Base-by-base conservation (phyloP, 345 rosid species). In the Euphorbia lathyris region DNA sequence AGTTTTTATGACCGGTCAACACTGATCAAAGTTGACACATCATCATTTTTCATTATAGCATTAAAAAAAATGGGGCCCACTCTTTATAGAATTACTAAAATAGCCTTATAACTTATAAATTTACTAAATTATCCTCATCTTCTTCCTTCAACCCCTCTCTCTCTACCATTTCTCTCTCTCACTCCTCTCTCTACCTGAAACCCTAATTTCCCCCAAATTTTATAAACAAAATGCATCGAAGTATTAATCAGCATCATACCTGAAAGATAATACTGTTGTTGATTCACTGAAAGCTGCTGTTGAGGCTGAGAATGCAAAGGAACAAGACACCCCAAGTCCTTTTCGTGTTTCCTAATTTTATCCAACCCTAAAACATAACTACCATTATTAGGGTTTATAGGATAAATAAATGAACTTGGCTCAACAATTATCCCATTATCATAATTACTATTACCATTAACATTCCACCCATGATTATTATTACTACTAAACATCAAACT, bases 191-290 rank as follows among this genome's bases (percentile, higher is more conserved):
- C n/a, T n/a, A n/a, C n/a, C n/a, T n/a, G n/a, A n/a, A n/a, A n/a
- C 38, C 38, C 7, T 34, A 34, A 34, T 34, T 34, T 2, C 38
- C 38, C 38, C 38, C 38, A 34, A 34, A 2, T 34, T n/a, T 19
- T 11, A 1, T 7, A 11, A 5, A 0, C 17, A 34, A 34, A 32
- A 45, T 14, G 22, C 8, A 45, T 9, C 6, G 4, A 22, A 47
- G 1, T 17, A 47, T n/a, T 16, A 47, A 10, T 16, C 26, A 14
- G 26, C 27, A 3, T 11, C 9, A 32, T 69, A 80, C 85, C 85
- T 32, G 85, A 51, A n/a, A 73, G 60, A 30, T 70, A 73, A 40
- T 67, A 80, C 7, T 63, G 85, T 2, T 63, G 67, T 2, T 79
- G 78, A 62, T 71, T 72, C 22, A 58, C 2, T 6, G 71, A 63